Conservation (phyloP, 2,329 filamentous ascomycete species). For the Sclerotinia borealis region DNA sequence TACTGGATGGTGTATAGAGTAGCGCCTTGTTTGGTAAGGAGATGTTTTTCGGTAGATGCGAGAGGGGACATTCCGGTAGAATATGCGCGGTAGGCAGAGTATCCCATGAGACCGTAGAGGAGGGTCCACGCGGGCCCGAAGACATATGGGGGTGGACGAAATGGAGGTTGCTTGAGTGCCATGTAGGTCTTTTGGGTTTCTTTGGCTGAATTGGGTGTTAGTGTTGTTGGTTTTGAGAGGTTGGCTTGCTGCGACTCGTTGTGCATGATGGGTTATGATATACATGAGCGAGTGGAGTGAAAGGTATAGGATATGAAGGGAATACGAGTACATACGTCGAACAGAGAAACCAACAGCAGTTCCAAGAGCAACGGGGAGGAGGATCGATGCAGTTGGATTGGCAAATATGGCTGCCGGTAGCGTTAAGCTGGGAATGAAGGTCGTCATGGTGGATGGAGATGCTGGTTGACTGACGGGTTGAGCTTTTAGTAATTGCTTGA, state of each 20-base stretch:
- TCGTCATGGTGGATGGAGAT: slow-evolving; percentile 57
- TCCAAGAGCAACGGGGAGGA: slow-evolving; percentile 69
- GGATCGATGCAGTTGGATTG: slow-evolving; percentile 64
- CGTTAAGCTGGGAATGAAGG: slow-evolving; percentile 71
- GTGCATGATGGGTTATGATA: no score
- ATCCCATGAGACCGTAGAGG: slow-evolving; percentile 78
- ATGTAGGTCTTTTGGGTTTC: slow-evolving; percentile 57
- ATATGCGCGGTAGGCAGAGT: slow-evolving; percentile 75
- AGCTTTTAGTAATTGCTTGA: not conserved
- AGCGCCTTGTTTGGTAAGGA: slow-evolving; percentile 56
- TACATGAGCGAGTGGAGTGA: not conserved
- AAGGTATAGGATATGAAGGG: not conserved
- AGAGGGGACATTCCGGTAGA: slow-evolving; percentile 51
- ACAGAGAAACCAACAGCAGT: slow-evolving; percentile 66
- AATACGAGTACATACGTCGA: slow-evolving; percentile 46
- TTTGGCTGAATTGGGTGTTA: slow-evolving; percentile 38
- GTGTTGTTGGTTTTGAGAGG: not conserved
- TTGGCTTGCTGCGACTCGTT: no score
- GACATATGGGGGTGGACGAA: slow-evolving; percentile 53
- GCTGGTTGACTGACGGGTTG: not conserved
- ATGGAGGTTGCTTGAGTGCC: slow-evolving; percentile 60
- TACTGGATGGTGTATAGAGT: slow-evolving; percentile 75
- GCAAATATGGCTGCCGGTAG: slow-evolving; percentile 67
- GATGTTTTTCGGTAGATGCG: slow-evolving; percentile 21
- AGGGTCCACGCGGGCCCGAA: slow-evolving; percentile 62